Conservation (phyloP, 345 rosid species). For the Pugionium cornutum region DNA sequence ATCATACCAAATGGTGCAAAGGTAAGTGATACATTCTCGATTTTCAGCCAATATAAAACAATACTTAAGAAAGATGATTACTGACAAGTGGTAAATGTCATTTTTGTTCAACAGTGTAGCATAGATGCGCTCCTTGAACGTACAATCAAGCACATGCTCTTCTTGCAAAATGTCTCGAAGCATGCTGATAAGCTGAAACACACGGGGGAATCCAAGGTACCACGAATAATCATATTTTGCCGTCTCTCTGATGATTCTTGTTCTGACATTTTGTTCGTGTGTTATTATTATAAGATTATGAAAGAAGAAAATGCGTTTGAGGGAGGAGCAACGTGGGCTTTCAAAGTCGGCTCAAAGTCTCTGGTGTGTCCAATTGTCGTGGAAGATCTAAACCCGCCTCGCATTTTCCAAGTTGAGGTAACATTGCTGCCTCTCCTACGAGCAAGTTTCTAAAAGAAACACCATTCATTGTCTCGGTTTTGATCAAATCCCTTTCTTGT, state of each 20-base stretch:
- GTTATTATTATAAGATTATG: conserved; percentile 47
- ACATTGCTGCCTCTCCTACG: neutral
- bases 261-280: neutral
- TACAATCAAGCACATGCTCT: conserved; percentile 97
- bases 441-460: neutral
- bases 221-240: neutral
- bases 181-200: conserved; percentile 90
- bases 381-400: conserved; percentile 88
- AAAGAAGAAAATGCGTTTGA: conserved; percentile 50
- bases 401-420: conserved; percentile 95
- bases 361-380: conserved; percentile 90
- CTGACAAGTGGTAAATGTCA: conserved; percentile 6
- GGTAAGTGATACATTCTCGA: conserved; percentile 46
- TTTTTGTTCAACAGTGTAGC: conserved; percentile 72
- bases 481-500: too few relatives aligned
- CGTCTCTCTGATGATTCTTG: conserved; percentile 12
- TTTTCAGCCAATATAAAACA: neutral
- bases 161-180: conserved; percentile 93
- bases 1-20: conserved; percentile 93
- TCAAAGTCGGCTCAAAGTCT: conserved; percentile 88
- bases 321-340: conserved; percentile 99
- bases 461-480: too few relatives aligned
- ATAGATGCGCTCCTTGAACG: conserved; percentile 93
- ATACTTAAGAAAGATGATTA: neutral
- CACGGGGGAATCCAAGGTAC: conserved; percentile 81